Conservation (phyloP, 2,329 filamentous ascomycete genomes). For the Diaporthe nobilis region DNA sequence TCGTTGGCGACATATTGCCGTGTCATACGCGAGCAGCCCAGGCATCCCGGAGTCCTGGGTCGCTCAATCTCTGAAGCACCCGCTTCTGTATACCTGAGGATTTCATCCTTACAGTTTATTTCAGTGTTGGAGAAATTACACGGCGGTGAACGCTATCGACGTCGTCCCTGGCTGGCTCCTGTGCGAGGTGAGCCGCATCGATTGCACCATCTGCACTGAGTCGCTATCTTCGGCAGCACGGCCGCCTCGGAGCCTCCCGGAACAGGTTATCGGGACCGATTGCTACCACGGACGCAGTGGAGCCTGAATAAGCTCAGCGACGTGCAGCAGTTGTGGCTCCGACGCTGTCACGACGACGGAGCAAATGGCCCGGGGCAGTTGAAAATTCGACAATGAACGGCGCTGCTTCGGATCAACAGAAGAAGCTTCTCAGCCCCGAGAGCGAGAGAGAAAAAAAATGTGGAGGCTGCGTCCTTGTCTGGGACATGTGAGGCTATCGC, state of each 20-base stretch:
- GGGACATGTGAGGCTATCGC: slow-evolving; percentile 28
- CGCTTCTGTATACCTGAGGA: slow-evolving; percentile 17
- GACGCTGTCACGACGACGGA: slow-evolving; percentile 18
- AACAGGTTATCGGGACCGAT: slow-evolving; percentile 32
- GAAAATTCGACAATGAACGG: background rate
- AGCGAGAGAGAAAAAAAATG: background rate
- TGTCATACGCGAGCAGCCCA: slow-evolving; percentile 10
- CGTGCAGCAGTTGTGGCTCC: slow-evolving; percentile 21
- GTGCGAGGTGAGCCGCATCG: slow-evolving; percentile 3
- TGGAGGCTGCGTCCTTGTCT: background rate
- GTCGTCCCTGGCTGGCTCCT: background rate
- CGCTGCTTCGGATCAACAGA: background rate
- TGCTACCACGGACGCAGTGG: slow-evolving; percentile 23
- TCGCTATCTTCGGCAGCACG: slow-evolving; percentile 27
- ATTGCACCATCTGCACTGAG: slow-evolving; percentile 16
- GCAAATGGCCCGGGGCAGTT: slow-evolving; percentile 21
- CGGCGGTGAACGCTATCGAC: background rate
- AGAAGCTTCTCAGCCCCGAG: background rate
- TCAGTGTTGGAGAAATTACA: background rate
- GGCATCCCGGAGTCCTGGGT: background rate
- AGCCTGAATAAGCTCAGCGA: slow-evolving; percentile 23
- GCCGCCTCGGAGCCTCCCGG: slow-evolving; percentile 6
- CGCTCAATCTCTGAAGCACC: slow-evolving; percentile 16
- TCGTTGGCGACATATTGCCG: background rate
- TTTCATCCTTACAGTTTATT: background rate